A percentile compares a stretch with the other conserved stretches of the same genome.
Evolutionary conservation across 1,284 basidiomycete species (phyloP).

Genomic region (Sporisorium scitamineum): DNA sequence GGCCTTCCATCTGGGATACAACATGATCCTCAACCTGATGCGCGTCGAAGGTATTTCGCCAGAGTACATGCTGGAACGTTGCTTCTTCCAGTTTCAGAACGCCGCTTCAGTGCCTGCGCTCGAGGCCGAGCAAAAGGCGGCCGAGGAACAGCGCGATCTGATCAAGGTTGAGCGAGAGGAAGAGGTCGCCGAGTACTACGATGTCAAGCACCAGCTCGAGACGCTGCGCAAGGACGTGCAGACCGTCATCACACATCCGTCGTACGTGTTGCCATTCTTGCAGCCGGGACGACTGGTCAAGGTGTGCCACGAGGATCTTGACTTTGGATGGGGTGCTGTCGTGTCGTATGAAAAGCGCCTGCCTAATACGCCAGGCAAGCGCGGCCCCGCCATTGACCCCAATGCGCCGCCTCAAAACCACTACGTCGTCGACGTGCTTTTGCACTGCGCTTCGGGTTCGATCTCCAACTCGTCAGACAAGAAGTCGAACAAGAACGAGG

Average conservation of each 20-base stretch:
- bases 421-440: slow-evolving; percentile 92
- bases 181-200: slow-evolving; percentile 88
- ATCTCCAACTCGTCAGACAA: slow-evolving; percentile 20
- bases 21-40: slow-evolving; percentile 99
- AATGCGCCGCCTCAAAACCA: slow-evolving; percentile 86
- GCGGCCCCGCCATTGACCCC: slow-evolving; percentile 46
- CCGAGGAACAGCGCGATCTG: slow-evolving; percentile 78
- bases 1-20: slow-evolving; percentile 98
- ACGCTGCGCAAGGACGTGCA: slow-evolving; percentile 86
- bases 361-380: slow-evolving; percentile 67
- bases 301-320: slow-evolving; percentile 84
- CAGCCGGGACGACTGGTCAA: slow-evolving; percentile 91
- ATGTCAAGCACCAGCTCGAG: slow-evolving; percentile 88
- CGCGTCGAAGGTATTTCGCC: slow-evolving; percentile 98
- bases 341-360: slow-evolving; percentile 89
- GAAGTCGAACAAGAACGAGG: slow-evolving; percentile 17
- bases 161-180: slow-evolving; percentile 86
- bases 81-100: slow-evolving; percentile 99
- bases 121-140: slow-evolving; percentile 83
- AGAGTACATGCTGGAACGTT: slow-evolving; percentile 97
- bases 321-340: slow-evolving; percentile 97
- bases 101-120: slow-evolving; percentile 86
- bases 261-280: slow-evolving; percentile 91
- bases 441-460: slow-evolving; percentile 81
- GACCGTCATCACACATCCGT: slow-evolving; percentile 92